These are phyloP conservation scores for Sphaerulina populicola DNA, from an alignment of 2,329 filamentous ascomycete genomes.

Conservation along the genomic window DNA sequence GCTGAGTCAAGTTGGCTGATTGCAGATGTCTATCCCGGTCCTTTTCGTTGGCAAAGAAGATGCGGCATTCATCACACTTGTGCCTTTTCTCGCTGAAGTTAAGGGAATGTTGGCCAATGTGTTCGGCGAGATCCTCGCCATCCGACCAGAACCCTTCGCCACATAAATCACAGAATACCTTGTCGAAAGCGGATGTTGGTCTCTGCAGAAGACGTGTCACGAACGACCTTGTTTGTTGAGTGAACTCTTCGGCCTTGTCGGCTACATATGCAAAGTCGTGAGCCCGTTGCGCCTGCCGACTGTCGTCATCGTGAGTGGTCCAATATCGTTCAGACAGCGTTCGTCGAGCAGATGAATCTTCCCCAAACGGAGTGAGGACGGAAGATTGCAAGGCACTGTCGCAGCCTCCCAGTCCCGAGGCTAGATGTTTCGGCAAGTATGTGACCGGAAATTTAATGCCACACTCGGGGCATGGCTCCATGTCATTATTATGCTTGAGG, in stretches of 20 bases:
- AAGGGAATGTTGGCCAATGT: slow-evolving; percentile 21
- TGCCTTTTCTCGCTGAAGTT: slow-evolving; percentile 22
- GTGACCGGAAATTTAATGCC: slow-evolving; percentile 15
- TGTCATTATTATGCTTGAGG: slow-evolving; percentile 14
- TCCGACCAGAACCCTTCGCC: slow-evolving; percentile 14
- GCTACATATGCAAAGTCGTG: slow-evolving; percentile 6
- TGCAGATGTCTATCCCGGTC: slow-evolving; percentile 21
- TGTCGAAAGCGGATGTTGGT: slow-evolving; percentile 11
- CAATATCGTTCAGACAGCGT: slow-evolving; percentile 19
- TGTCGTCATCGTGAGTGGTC: slow-evolving; percentile 20
- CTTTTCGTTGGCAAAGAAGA: slow-evolving; percentile 22
- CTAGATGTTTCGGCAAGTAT: slow-evolving; percentile 18
- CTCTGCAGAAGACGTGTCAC: slow-evolving; percentile 15
- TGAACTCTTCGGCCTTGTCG: slow-evolving; percentile 6
- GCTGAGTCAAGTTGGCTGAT: slow-evolving; percentile 18
- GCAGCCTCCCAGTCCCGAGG: slow-evolving; percentile 19
- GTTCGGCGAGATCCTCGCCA: slow-evolving; percentile 14
- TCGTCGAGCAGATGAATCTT: slow-evolving; percentile 5
- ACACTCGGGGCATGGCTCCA: slow-evolving; percentile 20
- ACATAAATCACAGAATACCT: slow-evolving; percentile 19
- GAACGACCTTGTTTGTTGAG: slow-evolving; percentile 16
- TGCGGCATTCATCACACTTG: slow-evolving; percentile 21
- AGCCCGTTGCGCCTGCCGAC: slow-evolving; percentile 6
- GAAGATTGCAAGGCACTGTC: slow-evolving; percentile 18
- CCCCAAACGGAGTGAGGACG: slow-evolving; percentile 11